Percentiles rank a stretch among this genome's conserved stretches.
Conservation (phyloP, 176 grass and related monocot genomes). For the Poa annua region DNA sequence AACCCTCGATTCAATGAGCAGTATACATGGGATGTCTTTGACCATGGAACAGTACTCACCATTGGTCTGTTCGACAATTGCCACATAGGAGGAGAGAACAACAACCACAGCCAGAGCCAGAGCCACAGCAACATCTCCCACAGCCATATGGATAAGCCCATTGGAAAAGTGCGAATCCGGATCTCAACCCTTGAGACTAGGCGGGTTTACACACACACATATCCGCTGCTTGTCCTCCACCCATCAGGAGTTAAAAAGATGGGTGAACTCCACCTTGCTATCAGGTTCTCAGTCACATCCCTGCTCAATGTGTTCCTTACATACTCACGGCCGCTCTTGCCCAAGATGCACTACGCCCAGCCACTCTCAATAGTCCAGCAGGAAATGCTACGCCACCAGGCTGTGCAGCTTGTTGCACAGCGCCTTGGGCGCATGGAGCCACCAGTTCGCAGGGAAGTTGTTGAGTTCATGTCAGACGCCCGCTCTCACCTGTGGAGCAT, state of each 20-base stretch:
- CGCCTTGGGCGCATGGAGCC: conserved; percentile 87
- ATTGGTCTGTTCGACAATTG: conserved; percentile 87
- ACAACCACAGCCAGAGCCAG: not conserved
- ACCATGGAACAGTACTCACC: conserved; percentile 89
- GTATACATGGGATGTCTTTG: conserved; percentile 91
- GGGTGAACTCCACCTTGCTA: conserved; percentile 88
- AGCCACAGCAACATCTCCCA: conserved; percentile 32
- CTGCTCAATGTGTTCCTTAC: conserved; percentile 63
- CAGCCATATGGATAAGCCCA: conserved; percentile 57
- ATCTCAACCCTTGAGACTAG: conserved; percentile 81
- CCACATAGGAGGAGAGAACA: conserved; percentile 52
- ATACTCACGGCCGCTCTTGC: conserved; percentile 79
- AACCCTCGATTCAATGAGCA: conserved; percentile 88
- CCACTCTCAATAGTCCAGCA: conserved; percentile 77
- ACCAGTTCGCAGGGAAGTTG: conserved; percentile 81
- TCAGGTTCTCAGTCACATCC: conserved; percentile 81
- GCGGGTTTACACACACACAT: conserved; percentile 81
- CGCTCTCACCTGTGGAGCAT: conserved; percentile 89
- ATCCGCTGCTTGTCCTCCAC: conserved; percentile 83
- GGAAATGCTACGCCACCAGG: conserved; percentile 72
- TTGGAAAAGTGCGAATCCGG: conserved; percentile 85
- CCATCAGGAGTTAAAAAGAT: conserved; percentile 91
- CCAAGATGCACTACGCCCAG: conserved; percentile 86
- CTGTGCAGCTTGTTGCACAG: conserved; percentile 62
- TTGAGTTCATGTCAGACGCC: conserved; percentile 90